phyloP scores from a whole-genome alignment of 305 asterid genomes.

The Andrographis paniculata region DNA sequence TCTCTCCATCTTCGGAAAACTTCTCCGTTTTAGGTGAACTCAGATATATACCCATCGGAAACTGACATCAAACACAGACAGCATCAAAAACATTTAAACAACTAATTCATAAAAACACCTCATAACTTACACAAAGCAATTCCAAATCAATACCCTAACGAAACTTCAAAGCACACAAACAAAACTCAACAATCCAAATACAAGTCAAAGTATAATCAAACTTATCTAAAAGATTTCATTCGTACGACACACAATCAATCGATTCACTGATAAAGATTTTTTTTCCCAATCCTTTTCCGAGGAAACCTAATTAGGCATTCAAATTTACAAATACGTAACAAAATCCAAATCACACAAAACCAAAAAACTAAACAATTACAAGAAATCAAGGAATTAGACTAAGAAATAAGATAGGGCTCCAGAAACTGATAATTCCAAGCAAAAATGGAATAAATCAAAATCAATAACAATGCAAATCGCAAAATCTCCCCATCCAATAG shows the following conservation, averaged over 20 bases:
- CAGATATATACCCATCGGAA: slow-evolving; percentile 82
- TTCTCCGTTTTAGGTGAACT: slow-evolving; percentile 91
- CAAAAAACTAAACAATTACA: too few species aligned
- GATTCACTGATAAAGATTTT: too few species aligned
- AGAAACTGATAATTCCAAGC: slow-evolving; percentile 1
- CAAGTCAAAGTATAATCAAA: slow-evolving; percentile 9
- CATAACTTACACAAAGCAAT: not conserved
- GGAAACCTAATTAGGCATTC: too few species aligned
- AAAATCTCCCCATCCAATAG: slow-evolving; percentile 1
- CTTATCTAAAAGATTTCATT: not conserved
- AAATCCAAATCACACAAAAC: not conserved
- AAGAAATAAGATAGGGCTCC: too few species aligned
- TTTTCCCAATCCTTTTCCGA: too few species aligned
- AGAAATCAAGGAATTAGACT: not conserved
- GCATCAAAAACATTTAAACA: slow-evolving; percentile 13
- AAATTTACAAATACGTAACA: not conserved
- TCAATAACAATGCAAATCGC: not conserved
- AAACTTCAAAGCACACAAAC: not conserved
- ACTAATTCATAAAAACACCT: slow-evolving; percentile 7
- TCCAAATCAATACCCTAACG: not conserved
- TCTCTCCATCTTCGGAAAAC: slow-evolving; percentile 76
- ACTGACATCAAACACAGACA: slow-evolving; percentile 30
- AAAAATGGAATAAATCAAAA: not conserved
- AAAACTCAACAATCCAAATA: slow-evolving; percentile 2
- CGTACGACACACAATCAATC: too few species aligned